Conservation (phyloP, 148 eudicot genomes). For the Vaccinium myrtillus region DNA sequence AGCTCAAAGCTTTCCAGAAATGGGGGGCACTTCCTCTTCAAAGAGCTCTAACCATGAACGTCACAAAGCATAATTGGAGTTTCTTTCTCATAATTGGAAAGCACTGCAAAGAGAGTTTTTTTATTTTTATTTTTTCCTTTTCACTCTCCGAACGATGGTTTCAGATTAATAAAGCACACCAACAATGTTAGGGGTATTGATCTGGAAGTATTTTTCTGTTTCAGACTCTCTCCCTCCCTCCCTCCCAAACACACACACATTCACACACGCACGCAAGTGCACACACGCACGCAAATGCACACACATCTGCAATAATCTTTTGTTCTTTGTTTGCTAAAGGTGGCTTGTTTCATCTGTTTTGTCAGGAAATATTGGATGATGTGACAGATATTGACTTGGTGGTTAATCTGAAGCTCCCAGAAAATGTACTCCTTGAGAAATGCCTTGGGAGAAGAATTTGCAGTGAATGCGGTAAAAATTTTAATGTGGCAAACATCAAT, state of each 20-base stretch:
- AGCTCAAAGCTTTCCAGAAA: neutral
- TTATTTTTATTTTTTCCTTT: neutral
- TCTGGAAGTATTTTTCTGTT: neutral
- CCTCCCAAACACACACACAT: neutral
- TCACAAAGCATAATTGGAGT: neutral
- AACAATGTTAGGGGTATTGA: neutral
- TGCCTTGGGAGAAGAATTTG: conserved; percentile 96
- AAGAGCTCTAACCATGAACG: neutral
- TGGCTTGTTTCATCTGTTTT: conserved; percentile 14
- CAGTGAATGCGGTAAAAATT: conserved; percentile 85
- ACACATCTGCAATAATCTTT: neutral
- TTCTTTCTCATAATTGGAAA: too few relatives aligned
- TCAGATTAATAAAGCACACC: neutral
- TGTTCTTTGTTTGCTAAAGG: neutral
- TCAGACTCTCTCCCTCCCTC: neutral
- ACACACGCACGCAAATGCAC: neutral
- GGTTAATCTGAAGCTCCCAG: conserved; percentile 90
- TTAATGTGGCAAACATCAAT: conserved; percentile 76
- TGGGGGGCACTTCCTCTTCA: neutral
- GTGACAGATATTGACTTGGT: conserved; percentile 93
- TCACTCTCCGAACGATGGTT: neutral
- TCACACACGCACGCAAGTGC: neutral
- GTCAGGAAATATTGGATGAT: conserved; percentile 94
- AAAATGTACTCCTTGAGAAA: conserved; percentile 78
- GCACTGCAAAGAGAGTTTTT: neutral